These are phyloP conservation scores for Trichosporon asahii DNA, from an alignment of 1,284 basidiomycete species.

Conservation along the genomic window DNA sequence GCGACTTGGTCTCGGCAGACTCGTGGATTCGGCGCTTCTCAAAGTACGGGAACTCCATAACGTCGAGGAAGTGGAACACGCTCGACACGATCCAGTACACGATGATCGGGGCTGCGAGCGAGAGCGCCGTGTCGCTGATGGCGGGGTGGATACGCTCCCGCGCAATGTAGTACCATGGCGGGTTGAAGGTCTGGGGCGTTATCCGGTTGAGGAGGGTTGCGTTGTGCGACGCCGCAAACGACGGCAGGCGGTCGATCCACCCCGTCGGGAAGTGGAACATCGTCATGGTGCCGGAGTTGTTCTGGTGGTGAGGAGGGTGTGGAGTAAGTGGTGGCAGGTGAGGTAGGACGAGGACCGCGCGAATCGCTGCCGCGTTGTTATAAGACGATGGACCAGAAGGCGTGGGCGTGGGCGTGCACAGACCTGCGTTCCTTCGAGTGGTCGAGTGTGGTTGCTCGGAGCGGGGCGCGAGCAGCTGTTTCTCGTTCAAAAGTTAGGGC, in stretches of 20 bases:
- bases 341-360: too few species aligned
- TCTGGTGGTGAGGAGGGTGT: background rate
- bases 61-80: constrained; percentile 78
- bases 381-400: background rate
- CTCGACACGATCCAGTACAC: constrained; percentile 77
- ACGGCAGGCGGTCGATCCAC: constrained; percentile 22
- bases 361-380: background rate
- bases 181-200: constrained; percentile 37
- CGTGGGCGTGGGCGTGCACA: background rate
- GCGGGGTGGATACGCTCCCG: constrained; percentile 58
- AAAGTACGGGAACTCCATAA: constrained; percentile 69
- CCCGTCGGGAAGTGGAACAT: constrained; percentile 19
- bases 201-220: constrained; percentile 41
- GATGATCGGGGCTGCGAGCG: constrained; percentile 70
- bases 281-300: background rate
- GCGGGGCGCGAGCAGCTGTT: background rate
- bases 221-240: constrained; percentile 30
- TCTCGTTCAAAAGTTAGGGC: background rate
- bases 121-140: constrained; percentile 69
- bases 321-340: background rate
- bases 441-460: background rate
- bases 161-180: constrained; percentile 62
- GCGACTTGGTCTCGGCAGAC: constrained; percentile 68
- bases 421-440: background rate
- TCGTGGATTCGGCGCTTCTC: constrained; percentile 86